Base-by-base conservation (phyloP, 306 rosid genomes). In the Trifolium subterraneum region DNA sequence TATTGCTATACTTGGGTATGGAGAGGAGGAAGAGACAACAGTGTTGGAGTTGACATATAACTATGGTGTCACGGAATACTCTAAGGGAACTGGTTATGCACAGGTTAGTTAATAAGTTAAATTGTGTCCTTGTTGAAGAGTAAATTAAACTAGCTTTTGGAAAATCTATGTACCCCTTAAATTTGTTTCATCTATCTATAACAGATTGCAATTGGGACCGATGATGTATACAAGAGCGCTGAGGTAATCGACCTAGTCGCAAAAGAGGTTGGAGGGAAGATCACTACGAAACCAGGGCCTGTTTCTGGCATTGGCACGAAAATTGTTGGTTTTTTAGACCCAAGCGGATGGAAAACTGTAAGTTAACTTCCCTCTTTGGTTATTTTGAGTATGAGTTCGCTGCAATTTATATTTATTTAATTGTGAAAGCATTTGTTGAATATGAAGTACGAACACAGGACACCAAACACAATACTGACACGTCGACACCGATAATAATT, bases 261-360 rank as follows among this genome's bases (percentile, higher is more conserved):
- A 36, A 82, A 90, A 86, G 98, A 93, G 83, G 82, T 93, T 38
- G 98, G 98, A 75, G 98, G 98, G 68, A 90, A 91, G 92, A 87
- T 93, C 65, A 91, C 94, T 71, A 83, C 93, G 56, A 89, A 86
- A 78, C 87, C 98, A 16, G 98, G 97, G 59, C 90, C 98, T 19
- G 72, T 87, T 80, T 85, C 96, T 1, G 96, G 98, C 66, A 38
- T 91, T 70, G 85, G 84, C 88, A 94, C 98, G 25, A 94, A 91
- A 82, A 69, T 87, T 59, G 79, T 87, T 63, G 51, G 95, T 42
- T 94, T 94, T 78, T 73, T 94, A 45, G 96, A 94, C 71, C 96
- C 97, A 15, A 94, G 88, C 73, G 98, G 97, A 58, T 91, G 98
- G 98, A 94, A 94, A 86, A 94, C 96, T 42, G 98, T 94, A 85